phyloP scores from a whole-genome alignment of 805 yeast genomes.

The Kazachstania kunashirensis region DNA sequence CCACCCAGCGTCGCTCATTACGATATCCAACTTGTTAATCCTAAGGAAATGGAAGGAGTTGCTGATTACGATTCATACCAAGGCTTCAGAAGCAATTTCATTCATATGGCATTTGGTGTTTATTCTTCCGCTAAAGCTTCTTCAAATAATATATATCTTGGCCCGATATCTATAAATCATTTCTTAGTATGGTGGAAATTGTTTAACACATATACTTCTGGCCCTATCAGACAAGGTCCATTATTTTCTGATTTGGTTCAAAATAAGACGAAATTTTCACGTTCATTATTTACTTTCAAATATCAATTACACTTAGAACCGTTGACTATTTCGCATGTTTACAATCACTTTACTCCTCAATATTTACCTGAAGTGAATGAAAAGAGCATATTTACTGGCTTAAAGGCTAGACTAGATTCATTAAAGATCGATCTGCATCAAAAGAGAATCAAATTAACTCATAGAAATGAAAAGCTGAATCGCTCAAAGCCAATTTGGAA shows the following conservation, averaged over 20 bases:
- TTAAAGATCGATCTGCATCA: conserved; percentile 58
- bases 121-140: conserved; percentile 30
- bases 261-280: conserved; percentile 51
- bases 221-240: conserved; percentile 67
- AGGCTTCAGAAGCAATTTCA: conserved; percentile 53
- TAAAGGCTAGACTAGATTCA: conserved; percentile 45
- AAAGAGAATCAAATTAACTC: conserved; percentile 34
- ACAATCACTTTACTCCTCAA: conserved; percentile 44
- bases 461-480: conserved; percentile 37
- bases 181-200: conserved; percentile 76
- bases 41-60: conserved; percentile 34
- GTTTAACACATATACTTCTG: conserved; percentile 63
- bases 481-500: conserved; percentile 38
- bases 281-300: conserved; percentile 61
- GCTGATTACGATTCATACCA: conserved; percentile 48
- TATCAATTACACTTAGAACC: conserved; percentile 62
- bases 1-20: conserved; percentile 50
- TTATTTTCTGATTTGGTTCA: conserved; percentile 45
- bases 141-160: conserved; percentile 61
- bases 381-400: conserved; percentile 44
- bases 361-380: conserved; percentile 34
- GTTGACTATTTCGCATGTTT: conserved; percentile 60
- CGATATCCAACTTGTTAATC: conserved; percentile 51
- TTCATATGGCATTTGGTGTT: conserved; percentile 43
- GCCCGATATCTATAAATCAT: conserved; percentile 59